Evolutionary conservation across 2,329 filamentous ascomycete species (phyloP).

Genomic region (Atkinsonella hypoxylon): DNA sequence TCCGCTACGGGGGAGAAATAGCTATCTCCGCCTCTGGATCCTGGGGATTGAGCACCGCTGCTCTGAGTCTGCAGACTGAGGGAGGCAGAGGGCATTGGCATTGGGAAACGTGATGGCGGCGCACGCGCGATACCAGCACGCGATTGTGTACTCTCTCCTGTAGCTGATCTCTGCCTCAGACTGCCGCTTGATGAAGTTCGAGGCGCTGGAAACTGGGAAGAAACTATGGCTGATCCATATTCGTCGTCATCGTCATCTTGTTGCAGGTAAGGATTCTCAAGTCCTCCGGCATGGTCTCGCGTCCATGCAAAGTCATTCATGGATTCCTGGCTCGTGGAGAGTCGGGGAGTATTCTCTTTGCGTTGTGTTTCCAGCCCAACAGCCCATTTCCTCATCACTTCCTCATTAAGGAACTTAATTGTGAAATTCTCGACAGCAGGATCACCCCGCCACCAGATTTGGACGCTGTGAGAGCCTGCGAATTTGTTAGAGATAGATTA

Average conservation of each 20-base stretch:
- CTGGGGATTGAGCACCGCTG: slow-evolving; percentile 42
- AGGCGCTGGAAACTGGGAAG: slow-evolving; percentile 24
- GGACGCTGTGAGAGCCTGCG: slow-evolving; percentile 79
- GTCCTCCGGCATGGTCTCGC: slow-evolving; percentile 47
- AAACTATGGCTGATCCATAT: slow-evolving; percentile 23
- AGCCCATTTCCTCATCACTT: slow-evolving; percentile 88
- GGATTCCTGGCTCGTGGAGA: slow-evolving; percentile 34
- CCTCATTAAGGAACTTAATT: slow-evolving; percentile 86
- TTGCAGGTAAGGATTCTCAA: slow-evolving; percentile 73
- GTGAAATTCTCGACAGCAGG: slow-evolving; percentile 92
- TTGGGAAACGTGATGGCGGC: slow-evolving; percentile 60
- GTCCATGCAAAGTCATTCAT: slow-evolving; percentile 71
- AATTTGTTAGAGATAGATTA: slow-evolving; percentile 15
- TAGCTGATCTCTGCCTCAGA: slow-evolving; percentile 64
- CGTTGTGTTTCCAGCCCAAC: slow-evolving; percentile 66
- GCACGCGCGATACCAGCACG: slow-evolving; percentile 44
- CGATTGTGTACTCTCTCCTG: slow-evolving; percentile 54
- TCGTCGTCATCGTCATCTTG: slow-evolving; percentile 53
- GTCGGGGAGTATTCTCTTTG: slow-evolving; percentile 42
- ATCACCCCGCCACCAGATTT: slow-evolving; percentile 98
- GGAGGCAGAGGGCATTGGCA: slow-evolving; percentile 42
- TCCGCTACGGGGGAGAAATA: slow-evolving; percentile 88
- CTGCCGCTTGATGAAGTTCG: slow-evolving; percentile 55
- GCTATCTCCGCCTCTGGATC: slow-evolving; percentile 56
- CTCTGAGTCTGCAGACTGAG: slow-evolving; percentile 58